Base-by-base conservation (phyloP, 2,329 filamentous ascomycete genomes). In the Trichophyton simii region DNA sequence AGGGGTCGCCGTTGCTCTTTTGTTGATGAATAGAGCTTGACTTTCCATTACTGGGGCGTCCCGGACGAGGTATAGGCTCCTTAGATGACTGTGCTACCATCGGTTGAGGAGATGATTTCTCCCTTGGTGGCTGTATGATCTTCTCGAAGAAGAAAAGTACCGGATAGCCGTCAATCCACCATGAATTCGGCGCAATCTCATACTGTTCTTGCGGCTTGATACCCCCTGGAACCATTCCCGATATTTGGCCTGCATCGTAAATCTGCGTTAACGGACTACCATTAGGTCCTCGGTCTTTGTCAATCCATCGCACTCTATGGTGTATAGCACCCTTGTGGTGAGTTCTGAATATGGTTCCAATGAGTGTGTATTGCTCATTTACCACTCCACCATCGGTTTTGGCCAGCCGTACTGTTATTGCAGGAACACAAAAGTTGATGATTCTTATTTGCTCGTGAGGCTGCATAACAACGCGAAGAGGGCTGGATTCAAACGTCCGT, bases 111-210 rank as follows among this genome's bases (percentile, higher is more conserved):
- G 41, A 3, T 57, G 15, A 42, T 62, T 9, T 0, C 20, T 41
- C 13, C 28, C 34, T 18, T 3, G 18, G 22, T 36, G 60, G 60
- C 15, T 63, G 59, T 28, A 64, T 58, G 57, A 62, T 62, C 5
- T 65, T 69, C 60, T 75, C 74, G 38, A 74, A 75, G 52, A 75
- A 68, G 4, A 72, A 63, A 1, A 75, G 44, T 0, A 71, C 69
- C 3, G 70, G 57, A 18, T 62, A 13, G 13, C 61, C 61, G 3
- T 63, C 28, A 13, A 61, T 28, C 68, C 68, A 72, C 63, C 70
- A 70, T 2, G 31, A 60, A 3, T 48, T 55, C 0, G 71, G 72
- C 4, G 75, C 66, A 42, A 65, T 64, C 5, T 69, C 68, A 2
- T 63, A 61, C 0, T 4, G 22, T 4, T 63, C 50, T 3, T 50